These are phyloP conservation scores for Phytophthora crassamura DNA, from an alignment of 352 stramenopile genomes.

Conservation along the genomic window DNA sequence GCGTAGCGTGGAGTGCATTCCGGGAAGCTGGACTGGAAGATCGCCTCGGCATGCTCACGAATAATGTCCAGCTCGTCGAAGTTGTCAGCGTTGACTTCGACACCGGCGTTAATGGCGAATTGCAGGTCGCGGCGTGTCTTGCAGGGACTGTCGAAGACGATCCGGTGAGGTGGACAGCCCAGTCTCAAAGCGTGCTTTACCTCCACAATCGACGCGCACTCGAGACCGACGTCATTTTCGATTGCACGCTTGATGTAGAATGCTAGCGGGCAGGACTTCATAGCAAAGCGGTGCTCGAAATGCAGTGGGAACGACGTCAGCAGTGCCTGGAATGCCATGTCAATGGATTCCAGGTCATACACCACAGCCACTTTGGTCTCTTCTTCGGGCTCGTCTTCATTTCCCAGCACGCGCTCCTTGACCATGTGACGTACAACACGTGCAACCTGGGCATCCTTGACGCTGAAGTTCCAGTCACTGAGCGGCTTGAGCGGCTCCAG, in stretches of 20 bases:
- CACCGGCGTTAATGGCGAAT: slow-evolving; percentile 82
- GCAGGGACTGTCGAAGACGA: slow-evolving; percentile 94
- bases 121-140: slow-evolving; percentile 92
- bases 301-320: slow-evolving; percentile 83
- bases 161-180: slow-evolving; percentile 70
- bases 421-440: slow-evolving; percentile 71
- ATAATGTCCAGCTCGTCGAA: slow-evolving; percentile 90
- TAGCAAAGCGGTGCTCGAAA: slow-evolving; percentile 89
- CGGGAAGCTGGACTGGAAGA: slow-evolving; percentile 87
- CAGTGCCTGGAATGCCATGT: slow-evolving; percentile 84
- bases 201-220: slow-evolving; percentile 87
- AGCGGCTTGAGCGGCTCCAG: slow-evolving; percentile 61
- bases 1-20: slow-evolving; percentile 65
- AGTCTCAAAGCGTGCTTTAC: slow-evolving; percentile 81
- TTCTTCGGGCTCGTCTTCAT: slow-evolving; percentile 39
- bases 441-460: slow-evolving; percentile 70
- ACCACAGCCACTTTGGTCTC: slow-evolving; percentile 72
- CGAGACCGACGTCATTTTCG: slow-evolving; percentile 77
- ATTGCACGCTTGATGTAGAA: slow-evolving; percentile 87
- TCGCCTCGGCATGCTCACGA: slow-evolving; percentile 80
- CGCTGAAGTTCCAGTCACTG: slow-evolving; percentile 77
- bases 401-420: slow-evolving; percentile 47
- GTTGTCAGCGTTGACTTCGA: slow-evolving; percentile 93
- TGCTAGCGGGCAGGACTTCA: slow-evolving; percentile 91
- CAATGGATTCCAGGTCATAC: slow-evolving; percentile 88